Conservation (phyloP, 257 asterid species). For the Scutellaria galericulata region DNA sequence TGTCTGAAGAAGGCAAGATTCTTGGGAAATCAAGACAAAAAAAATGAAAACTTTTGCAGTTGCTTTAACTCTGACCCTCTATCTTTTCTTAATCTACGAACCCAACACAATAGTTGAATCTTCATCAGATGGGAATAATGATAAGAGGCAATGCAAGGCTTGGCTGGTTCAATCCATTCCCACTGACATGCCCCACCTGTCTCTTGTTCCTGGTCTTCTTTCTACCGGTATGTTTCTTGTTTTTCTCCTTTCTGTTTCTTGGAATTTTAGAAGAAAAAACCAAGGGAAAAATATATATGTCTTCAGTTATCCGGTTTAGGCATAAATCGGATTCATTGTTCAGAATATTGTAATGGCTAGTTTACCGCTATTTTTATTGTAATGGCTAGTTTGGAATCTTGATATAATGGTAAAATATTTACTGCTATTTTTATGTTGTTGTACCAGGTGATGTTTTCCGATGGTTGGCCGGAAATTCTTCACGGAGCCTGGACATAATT, state of each 20-base stretch:
- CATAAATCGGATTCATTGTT: not conserved
- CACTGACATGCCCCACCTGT: constrained; percentile 74
- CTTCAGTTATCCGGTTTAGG: not conserved
- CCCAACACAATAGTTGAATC: constrained; percentile 30
- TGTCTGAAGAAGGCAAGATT: not conserved
- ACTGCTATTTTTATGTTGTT: constrained; percentile 29
- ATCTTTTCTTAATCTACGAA: constrained; percentile 14
- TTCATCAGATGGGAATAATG: constrained; percentile 29
- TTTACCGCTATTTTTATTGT: not conserved
- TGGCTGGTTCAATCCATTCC: constrained; percentile 94
- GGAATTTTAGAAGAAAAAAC: not conserved
- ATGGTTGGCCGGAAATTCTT: constrained; percentile 91
- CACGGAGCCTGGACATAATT: constrained; percentile 70
- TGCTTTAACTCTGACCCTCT: constrained; percentile 30
- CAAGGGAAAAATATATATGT: not conserved
- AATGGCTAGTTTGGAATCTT: not conserved
- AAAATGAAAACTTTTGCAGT: constrained; percentile 37
- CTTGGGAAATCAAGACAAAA: constrained; percentile 9
- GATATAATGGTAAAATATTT: not conserved
- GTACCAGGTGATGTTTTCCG: constrained; percentile 78
- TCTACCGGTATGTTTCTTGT: constrained; percentile 54
- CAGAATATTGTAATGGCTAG: not conserved
- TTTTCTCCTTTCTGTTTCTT: not conserved
- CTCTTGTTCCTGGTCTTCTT: constrained; percentile 72
- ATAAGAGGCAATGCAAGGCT: constrained; percentile 58